Evolutionary conservation across 2,329 filamentous ascomycete genomes (phyloP), one percentile per base, ranked within the genome.

Genomic region (Coleophoma cylindrospora): DNA sequence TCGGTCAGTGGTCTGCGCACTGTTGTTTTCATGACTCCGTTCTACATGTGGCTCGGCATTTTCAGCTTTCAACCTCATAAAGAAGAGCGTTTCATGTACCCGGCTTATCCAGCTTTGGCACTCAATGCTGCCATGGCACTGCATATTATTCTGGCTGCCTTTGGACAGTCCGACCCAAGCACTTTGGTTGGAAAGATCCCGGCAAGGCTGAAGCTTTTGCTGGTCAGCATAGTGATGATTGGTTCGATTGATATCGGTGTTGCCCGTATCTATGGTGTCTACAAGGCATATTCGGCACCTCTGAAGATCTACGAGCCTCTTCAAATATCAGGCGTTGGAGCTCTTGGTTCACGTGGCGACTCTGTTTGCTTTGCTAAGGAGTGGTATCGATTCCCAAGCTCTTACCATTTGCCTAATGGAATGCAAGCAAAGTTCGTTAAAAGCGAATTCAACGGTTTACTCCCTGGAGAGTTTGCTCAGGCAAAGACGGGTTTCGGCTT

Each of bases 51-150:
- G 94, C 78, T 99, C 27, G 80, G 71, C 3, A 94, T 97, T 54
- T 97, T 99, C 71, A 92, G 89, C 0, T 66, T 87, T 9, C 94
- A 99, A 65, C 89, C 94, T 14, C 94, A 99, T 71, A 99, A 99
- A 64, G 94, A 99, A 67, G 94, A 99, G 70, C 80, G 94, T 7
- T 99, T 99, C 73, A 97, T 99, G 91, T 99, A 96, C 63, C 94
- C 94, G 0, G 88, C 83, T 2, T 99, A 99, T 62, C 94, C 94
- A 1, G 90, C 92, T 55, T 75, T 99, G 36, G 87, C 88, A 0
- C 75, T 99, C 34, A 96, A 96, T 62, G 91, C 91, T 3, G 88
- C 92, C 9, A 79, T 96, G 48, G 81, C 89, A 4, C 73, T 95
- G 34, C 91, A 97, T 66, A 86, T 95, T 51, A 63, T 95, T 2